phyloP scores from a whole-genome alignment of 1,139 yeast genomes.

The Zygotorulaspora mrakii region DNA sequence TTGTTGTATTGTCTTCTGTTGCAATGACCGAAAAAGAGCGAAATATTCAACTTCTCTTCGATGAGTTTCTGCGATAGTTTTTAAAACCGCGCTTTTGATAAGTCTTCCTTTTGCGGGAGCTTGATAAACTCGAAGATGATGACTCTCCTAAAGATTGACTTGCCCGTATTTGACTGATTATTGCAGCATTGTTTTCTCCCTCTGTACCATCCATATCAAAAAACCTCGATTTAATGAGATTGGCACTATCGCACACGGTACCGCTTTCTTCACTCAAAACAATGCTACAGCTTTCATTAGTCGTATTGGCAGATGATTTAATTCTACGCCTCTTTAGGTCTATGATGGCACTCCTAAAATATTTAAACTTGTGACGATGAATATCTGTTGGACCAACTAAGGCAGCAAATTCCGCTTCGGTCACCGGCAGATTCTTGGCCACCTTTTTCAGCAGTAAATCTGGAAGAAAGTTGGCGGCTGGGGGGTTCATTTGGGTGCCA shows the following conservation, averaged over 20 bases:
- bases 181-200: constrained; percentile 17
- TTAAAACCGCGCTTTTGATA: constrained; percentile 10
- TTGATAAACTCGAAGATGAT: constrained; percentile 5
- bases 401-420: constrained; percentile 47
- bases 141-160: constrained; percentile 14
- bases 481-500: constrained; percentile 41
- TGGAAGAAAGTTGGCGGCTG: constrained; percentile 42
- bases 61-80: constrained; percentile 11
- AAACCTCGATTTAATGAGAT: constrained; percentile 20
- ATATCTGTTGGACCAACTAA: constrained; percentile 42
- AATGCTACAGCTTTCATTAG: constrained; percentile 12
- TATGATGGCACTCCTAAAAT: constrained; percentile 46
- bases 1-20: no score
- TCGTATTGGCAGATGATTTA: constrained; percentile 6
- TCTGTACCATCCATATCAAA: constrained; percentile 17
- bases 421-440: constrained; percentile 53
- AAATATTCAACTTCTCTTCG: constrained; percentile 7
- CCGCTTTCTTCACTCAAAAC: constrained; percentile 22
- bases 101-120: constrained; percentile 5
- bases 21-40: no score
- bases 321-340: constrained; percentile 39
- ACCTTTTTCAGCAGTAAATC: constrained; percentile 52
- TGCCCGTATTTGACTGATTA: constrained; percentile 20
- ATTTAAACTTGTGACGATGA: constrained; percentile 45
- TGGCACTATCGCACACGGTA: constrained; percentile 3